These are phyloP conservation scores for Asterella californica DNA, from an alignment of 225 moss, liverwort and hornwort genomes.

Conservation along the genomic window DNA sequence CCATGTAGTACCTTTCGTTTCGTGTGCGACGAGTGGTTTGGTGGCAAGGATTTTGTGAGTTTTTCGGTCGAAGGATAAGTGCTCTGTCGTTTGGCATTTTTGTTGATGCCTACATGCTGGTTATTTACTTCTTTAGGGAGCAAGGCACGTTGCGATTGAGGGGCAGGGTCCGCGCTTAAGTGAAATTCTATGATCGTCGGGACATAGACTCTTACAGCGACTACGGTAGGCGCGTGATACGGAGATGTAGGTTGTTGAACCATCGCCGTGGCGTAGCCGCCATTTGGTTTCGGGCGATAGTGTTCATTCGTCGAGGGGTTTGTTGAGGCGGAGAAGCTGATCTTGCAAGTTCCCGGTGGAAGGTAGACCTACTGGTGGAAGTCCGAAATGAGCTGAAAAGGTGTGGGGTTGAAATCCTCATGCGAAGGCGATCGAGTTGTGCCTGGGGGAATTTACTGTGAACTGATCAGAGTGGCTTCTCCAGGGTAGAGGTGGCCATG, in stretches of 20 bases:
- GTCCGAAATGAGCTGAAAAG: neutral
- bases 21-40: neutral
- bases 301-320: neutral
- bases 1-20: neutral
- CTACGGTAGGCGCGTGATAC: neutral
- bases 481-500: conserved; percentile 21
- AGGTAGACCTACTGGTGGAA: neutral
- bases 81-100: neutral
- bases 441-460: neutral
- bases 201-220: neutral
- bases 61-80: neutral
- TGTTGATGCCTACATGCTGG: neutral
- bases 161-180: neutral
- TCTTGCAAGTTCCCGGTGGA: neutral
- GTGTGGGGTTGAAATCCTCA: neutral
- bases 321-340: neutral
- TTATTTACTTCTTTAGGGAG: neutral
- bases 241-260: neutral
- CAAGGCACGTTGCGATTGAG: neutral
- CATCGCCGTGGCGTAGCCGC: neutral
- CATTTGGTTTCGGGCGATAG: neutral
- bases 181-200: neutral
- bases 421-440: neutral
- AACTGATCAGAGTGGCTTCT: neutral
- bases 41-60: neutral